Evolutionary conservation across 495 filamentous ascomycete genomes (phyloP).

Genomic region (Collariella sp.): DNA sequence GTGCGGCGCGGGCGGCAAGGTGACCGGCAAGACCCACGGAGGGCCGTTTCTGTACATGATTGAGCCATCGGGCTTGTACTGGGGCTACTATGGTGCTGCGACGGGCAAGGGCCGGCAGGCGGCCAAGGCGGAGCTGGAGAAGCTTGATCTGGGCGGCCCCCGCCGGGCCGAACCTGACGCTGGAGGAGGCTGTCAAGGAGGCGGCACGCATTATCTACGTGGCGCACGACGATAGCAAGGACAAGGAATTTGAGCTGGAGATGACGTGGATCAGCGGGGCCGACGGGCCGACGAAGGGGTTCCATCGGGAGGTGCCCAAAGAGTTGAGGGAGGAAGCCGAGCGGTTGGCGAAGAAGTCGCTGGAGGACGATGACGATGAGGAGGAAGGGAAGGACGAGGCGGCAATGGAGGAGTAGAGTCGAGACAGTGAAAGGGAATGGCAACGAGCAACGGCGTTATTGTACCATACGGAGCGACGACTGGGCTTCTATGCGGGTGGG

Average conservation of each 20-base stretch:
- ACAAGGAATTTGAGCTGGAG: conserved; percentile 98
- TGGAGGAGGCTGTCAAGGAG: conserved; percentile 87
- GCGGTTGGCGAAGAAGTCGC: conserved; percentile 66
- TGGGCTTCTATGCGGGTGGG: not conserved
- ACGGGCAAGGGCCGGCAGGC: conserved; percentile 94
- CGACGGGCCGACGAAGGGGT: conserved; percentile 80
- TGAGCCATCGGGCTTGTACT: conserved; percentile 92
- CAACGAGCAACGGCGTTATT: conserved; percentile 4
- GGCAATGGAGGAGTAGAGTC: conserved; percentile 66
- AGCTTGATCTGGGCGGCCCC: conserved; percentile 76
- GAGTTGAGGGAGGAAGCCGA: conserved; percentile 85
- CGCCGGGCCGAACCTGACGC: conserved; percentile 44
- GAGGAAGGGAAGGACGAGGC: conserved; percentile 49
- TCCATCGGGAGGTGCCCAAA: conserved; percentile 85
- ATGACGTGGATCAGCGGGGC: conserved; percentile 91
- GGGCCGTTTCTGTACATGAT: conserved; percentile 96
- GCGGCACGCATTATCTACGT: conserved; percentile 93
- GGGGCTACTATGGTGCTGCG: conserved; percentile 97
- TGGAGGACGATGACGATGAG: conserved; percentile 70
- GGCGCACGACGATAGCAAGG: conserved; percentile 91
- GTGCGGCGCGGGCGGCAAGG: conserved; percentile 72
- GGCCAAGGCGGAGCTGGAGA: conserved; percentile 95
- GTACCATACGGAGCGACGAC: conserved; percentile 8
- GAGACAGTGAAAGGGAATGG: not conserved
- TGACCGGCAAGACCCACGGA: conserved; percentile 63